phyloP scores from a whole-genome alignment of 495 filamentous ascomycete genomes.

The Penicillium macrosclerotiorum region DNA sequence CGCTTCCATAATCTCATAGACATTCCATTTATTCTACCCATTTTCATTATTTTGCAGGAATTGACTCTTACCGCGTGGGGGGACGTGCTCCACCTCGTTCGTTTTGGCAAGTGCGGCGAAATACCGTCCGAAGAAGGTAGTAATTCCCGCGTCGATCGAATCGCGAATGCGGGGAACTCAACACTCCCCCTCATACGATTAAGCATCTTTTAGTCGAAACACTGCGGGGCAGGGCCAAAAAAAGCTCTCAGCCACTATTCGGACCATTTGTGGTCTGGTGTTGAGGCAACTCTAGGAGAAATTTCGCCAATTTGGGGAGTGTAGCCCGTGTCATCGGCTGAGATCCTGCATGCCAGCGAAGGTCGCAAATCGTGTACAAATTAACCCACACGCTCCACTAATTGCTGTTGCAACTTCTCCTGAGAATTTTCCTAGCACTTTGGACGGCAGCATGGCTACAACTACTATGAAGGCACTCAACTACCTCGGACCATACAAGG shows the following conservation, averaged over 20 bases:
- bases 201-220: not conserved
- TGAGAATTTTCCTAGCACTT: not conserved
- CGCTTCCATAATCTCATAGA: no score
- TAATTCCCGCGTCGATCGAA: not conserved
- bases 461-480: conserved; percentile 54
- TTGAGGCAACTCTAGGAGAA: no score
- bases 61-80: no score
- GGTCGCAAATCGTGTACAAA: no score
- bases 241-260: not conserved
- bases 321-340: no score
- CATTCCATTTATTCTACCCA: no score
- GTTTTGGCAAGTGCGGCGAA: conserved; percentile 3
- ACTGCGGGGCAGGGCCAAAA: not conserved
- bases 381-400: not conserved
- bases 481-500: conserved; percentile 52
- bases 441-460: conserved; percentile 17
- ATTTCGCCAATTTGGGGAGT: no score
- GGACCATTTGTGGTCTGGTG: not conserved
- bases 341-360: no score
- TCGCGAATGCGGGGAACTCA: not conserved
- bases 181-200: not conserved
- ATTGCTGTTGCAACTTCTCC: no score
- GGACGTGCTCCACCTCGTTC: no score
- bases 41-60: no score
- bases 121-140: not conserved